These are phyloP conservation scores for Exophiala oligosperma DNA, from an alignment of 2,329 filamentous ascomycete genomes.

Conservation along the genomic window DNA sequence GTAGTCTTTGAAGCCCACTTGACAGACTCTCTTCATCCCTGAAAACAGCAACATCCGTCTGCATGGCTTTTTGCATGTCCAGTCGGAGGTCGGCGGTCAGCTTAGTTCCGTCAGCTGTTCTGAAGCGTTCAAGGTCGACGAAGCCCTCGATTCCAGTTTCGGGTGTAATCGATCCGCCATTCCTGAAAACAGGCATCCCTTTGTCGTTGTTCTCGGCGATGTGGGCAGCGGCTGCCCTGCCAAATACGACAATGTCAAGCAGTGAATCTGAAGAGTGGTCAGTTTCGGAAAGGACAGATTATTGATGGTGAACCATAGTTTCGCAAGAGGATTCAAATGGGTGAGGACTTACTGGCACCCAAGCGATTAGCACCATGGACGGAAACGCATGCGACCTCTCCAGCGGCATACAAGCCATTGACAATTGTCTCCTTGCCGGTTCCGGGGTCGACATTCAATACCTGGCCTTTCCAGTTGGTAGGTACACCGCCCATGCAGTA, in stretches of 20 bases:
- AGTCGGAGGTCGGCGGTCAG: constrained; percentile 78
- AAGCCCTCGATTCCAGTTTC: constrained; percentile 81
- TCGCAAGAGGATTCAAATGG: neutral
- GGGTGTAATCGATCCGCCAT: constrained; percentile 73
- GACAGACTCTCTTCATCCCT: constrained; percentile 79
- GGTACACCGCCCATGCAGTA: constrained; percentile 99
- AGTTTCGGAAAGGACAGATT: neutral
- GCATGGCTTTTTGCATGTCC: constrained; percentile 93
- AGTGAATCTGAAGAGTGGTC: constrained; percentile 58
- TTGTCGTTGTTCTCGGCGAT: constrained; percentile 74
- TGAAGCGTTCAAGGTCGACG: constrained; percentile 67
- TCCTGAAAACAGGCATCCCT: constrained; percentile 58
- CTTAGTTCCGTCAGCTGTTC: constrained; percentile 74
- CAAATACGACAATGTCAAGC: constrained; percentile 95
- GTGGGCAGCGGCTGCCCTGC: constrained; percentile 93
- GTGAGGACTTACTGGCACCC: constrained; percentile 63
- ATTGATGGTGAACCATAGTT: neutral
- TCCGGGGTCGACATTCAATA: constrained; percentile 79
- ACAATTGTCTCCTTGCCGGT: constrained; percentile 86
- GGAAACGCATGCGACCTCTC: constrained; percentile 95
- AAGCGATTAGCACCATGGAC: constrained; percentile 98
- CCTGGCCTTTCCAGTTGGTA: constrained; percentile 95
- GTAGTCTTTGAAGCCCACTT: constrained; percentile 79
- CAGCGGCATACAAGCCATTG: constrained; percentile 90
- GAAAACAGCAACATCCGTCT: constrained; percentile 90